Conservation (phyloP, 1,139 yeast species). For the Meyerozyma smithsonii region DNA sequence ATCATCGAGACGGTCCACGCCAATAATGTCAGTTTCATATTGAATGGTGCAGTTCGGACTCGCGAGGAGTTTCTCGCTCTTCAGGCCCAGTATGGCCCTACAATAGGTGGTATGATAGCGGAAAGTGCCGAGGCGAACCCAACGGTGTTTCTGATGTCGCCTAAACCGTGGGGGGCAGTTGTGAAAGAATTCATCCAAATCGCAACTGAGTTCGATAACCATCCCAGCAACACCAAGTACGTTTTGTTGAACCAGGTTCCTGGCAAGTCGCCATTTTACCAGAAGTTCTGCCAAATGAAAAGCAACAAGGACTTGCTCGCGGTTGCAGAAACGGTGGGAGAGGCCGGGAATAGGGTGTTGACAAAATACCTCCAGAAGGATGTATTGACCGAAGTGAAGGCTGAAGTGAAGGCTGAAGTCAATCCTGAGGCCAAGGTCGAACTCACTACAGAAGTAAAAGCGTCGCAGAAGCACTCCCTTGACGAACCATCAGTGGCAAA, state of each 20-base stretch:
- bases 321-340: constrained; percentile 22
- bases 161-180: constrained; percentile 52
- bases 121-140: constrained; percentile 86
- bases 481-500: not conserved
- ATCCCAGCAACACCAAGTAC: constrained; percentile 71
- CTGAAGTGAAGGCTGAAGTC: no score
- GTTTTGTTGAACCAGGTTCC: constrained; percentile 76
- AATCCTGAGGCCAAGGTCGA: no score
- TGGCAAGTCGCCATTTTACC: constrained; percentile 64
- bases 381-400: constrained; percentile 7
- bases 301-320: constrained; percentile 44
- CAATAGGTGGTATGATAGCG: constrained; percentile 89
- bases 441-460: no score
- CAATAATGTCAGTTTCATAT: constrained; percentile 65
- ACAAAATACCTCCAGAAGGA: constrained; percentile 33
- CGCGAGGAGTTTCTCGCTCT: constrained; percentile 52
- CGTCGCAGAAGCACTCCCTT: not conserved
- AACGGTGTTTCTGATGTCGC: constrained; percentile 53
- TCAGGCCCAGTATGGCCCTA: constrained; percentile 47
- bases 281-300: constrained; percentile 52
- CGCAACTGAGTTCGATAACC: constrained; percentile 53
- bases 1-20: constrained; percentile 59
- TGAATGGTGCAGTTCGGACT: constrained; percentile 72
- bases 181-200: constrained; percentile 53
- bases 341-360: constrained; percentile 27